Percentiles rank a stretch among this genome's conserved stretches.
phyloP scores from a whole-genome alignment of 306 rosid species.

The Sindora glabra region DNA sequence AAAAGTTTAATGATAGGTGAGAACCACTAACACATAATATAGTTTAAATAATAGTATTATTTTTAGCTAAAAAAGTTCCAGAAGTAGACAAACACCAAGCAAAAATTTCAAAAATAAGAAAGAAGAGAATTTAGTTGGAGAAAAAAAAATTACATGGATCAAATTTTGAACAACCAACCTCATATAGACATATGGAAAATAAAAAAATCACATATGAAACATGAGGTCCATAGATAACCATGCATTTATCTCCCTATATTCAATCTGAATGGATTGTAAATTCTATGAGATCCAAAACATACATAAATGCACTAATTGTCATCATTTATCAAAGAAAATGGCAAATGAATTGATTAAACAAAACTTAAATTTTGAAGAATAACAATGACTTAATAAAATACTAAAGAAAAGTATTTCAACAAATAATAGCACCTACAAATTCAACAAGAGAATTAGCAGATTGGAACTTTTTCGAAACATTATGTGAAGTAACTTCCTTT shows the following conservation, averaged over 20 bases:
- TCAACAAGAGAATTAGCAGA: slow-evolving; percentile 64
- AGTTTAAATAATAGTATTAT: too few relatives aligned
- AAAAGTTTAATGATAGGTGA: too few relatives aligned
- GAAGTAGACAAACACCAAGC: too few relatives aligned
- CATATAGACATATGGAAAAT: too few relatives aligned
- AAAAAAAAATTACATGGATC: too few relatives aligned
- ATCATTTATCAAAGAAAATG: slow-evolving; percentile 6
- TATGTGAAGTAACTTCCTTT: slow-evolving; percentile 80
- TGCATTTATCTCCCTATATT: slow-evolving; percentile 90
- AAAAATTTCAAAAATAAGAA: too few relatives aligned
- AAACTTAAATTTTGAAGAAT: background rate
- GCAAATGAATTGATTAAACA: background rate
- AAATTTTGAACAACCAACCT: too few relatives aligned
- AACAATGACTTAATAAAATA: background rate
- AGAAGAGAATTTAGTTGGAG: too few relatives aligned
- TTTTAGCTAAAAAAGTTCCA: too few relatives aligned
- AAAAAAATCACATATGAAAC: slow-evolving; percentile 91
- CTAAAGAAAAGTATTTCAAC: background rate
- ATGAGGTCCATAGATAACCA: slow-evolving; percentile 98
- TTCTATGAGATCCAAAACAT: slow-evolving; percentile 15
- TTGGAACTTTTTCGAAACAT: slow-evolving; percentile 68
- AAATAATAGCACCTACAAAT: slow-evolving; percentile 51
- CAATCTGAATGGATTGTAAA: slow-evolving; percentile 56
- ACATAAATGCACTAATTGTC: background rate
- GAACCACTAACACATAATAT: too few relatives aligned